Base-by-base conservation (phyloP, 2,329 filamentous ascomycete species). In the Fonsecaea nubica region DNA sequence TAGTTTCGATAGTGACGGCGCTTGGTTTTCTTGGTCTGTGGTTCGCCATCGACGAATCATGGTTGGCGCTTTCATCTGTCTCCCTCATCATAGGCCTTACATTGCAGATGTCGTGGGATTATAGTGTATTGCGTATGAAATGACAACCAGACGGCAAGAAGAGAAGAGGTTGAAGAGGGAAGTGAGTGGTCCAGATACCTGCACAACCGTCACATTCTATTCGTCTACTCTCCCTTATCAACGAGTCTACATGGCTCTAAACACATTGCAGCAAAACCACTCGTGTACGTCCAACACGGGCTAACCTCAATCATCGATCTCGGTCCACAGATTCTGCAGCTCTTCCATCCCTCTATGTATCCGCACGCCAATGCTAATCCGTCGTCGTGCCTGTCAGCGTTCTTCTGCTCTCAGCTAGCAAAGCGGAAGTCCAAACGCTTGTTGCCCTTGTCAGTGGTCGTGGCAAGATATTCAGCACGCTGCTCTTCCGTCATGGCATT, bases 381-480 rank as follows among this genome's bases (percentile, higher is more conserved):
- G 9, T 15, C 53, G 53, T n/a, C 12, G 30, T n/a, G 13, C 53
- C 12, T n/a, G 10, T 55, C 25, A 35, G 18, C 3, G 13, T 33
- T n/a, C 5, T 48, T 63, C 59, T 69, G 32, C 59, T 63, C 35
- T 63, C 59, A 72, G 32, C 59, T 63, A 58, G 64, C 75, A 66
- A 79, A 78, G 36, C 75, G 69, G 64, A 78, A 79, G 64, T 78
- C 77, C 36, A 78, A 55, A 30, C 77, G 68, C 72, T 82, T 81
- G 63, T 80, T 83, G 18, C 83, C 83, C 59, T 79, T 75, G 35
- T 81, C 77, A 32, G 73, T 78, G 7, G 80, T 82, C 3, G 76
- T 78, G 25, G 74, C 71, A 1, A 86, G 76, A 72, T 89, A 89
- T 38, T 72, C 73, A 21, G 77, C 71, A 58, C 77, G 72, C 63